Evolutionary conservation across 257 asterid genomes (phyloP).

Genomic region (Ilex asprella): DNA sequence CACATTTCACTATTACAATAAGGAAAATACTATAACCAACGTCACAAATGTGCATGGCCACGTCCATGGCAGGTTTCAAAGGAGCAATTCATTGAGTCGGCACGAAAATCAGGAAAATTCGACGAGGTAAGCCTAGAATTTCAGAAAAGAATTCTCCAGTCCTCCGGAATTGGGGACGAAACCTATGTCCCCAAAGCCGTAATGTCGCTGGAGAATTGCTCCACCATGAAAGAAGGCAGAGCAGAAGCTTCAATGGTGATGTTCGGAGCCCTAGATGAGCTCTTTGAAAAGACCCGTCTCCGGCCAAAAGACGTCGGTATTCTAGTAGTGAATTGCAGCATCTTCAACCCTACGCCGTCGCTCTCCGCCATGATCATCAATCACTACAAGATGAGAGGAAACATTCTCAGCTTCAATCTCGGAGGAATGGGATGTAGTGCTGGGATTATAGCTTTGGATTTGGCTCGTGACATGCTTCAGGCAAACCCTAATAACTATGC

Average conservation of each 20-base stretch:
- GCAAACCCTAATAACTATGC: conserved; percentile 81
- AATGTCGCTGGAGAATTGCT: conserved; percentile 54
- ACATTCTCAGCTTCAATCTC: conserved; percentile 70
- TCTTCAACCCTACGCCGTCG: conserved; percentile 98
- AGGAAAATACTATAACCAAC: too few relatives aligned
- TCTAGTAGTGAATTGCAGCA: conserved; percentile 82
- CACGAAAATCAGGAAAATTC: conserved; percentile 65
- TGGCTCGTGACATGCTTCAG: conserved; percentile 85
- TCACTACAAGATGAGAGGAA: conserved; percentile 92
- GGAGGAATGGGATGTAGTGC: conserved; percentile 99
- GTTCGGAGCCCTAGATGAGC: conserved; percentile 88
- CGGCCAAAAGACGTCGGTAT: conserved; percentile 84
- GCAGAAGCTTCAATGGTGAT: conserved; percentile 76
- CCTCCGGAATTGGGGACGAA: conserved; percentile 86
- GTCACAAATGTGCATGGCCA: background rate
- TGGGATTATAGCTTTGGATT: conserved; percentile 63
- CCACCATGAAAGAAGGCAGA: conserved; percentile 94
- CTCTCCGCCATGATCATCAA: conserved; percentile 94
- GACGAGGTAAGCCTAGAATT: conserved; percentile 56
- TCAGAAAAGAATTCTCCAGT: conserved; percentile 55
- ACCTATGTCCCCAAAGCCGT: conserved; percentile 71
- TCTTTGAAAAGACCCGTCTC: conserved; percentile 55
- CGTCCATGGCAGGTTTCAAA: conserved; percentile 53
- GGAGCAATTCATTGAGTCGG: conserved; percentile 69
- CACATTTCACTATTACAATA: too few relatives aligned